Evolutionary conservation across 352 stramenopile genomes (phyloP).

Genomic region (Pelagophyceae sp.): DNA sequence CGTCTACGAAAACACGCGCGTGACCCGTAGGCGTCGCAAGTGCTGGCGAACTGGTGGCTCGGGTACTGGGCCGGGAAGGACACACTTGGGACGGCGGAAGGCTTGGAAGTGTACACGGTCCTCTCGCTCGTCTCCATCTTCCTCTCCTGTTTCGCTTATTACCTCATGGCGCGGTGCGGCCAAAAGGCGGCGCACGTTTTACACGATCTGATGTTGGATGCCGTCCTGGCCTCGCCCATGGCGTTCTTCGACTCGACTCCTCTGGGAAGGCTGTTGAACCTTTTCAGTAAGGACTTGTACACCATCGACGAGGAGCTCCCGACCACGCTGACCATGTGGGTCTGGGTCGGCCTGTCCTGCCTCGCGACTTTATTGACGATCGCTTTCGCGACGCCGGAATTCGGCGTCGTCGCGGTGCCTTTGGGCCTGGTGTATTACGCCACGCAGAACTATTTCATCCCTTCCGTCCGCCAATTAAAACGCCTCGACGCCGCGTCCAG

Average conservation of each 20-base stretch:
- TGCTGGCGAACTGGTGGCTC: conserved; percentile 79
- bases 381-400: conserved; percentile 50
- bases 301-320: conserved; percentile 72
- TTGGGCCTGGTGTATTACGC: conserved; percentile 56
- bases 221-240: conserved; percentile 63
- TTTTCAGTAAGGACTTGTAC: conserved; percentile 79
- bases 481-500: conserved; percentile 64
- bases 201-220: conserved; percentile 44
- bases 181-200: conserved; percentile 53
- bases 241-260: conserved; percentile 80
- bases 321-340: conserved; percentile 34
- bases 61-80: conserved; percentile 78
- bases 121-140: conserved; percentile 35
- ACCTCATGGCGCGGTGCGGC: conserved; percentile 50
- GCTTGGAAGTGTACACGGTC: neutral
- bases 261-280: conserved; percentile 81
- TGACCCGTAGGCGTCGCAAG: too few species aligned
- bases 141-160: conserved; percentile 51
- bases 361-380: conserved; percentile 50
- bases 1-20: too few species aligned
- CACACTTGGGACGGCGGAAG: neutral
- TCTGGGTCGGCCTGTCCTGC: neutral
- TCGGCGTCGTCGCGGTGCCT: conserved; percentile 48
- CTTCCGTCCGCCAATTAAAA: conserved; percentile 71
- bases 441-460: conserved; percentile 83